These are phyloP conservation scores for Hirsutella minnesotensis DNA, from an alignment of 2,329 filamentous ascomycete species.

Conservation along the genomic window DNA sequence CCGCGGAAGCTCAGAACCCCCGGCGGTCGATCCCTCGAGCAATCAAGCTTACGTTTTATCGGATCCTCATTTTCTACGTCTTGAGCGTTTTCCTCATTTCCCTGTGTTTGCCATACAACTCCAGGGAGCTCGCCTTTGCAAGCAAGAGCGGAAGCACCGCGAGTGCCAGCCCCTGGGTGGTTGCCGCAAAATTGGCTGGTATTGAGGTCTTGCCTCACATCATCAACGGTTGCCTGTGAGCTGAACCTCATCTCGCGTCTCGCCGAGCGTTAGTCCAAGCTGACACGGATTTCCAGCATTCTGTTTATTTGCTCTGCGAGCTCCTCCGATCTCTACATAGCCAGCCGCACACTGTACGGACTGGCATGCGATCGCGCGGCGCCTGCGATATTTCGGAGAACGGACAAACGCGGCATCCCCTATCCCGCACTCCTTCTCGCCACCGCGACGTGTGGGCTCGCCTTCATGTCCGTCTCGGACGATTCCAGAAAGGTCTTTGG, in stretches of 20 bases:
- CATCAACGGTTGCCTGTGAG: conserved; percentile 64
- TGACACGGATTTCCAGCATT: too few species aligned
- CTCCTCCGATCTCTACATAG: conserved; percentile 68
- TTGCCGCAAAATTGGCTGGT: conserved; percentile 53
- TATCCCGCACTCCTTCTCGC: conserved; percentile 51
- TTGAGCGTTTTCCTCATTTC: conserved; percentile 63
- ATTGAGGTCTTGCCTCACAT: conserved; percentile 54
- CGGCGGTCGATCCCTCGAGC: conserved; percentile 64
- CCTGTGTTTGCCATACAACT: conserved; percentile 66
- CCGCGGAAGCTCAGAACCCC: conserved; percentile 70
- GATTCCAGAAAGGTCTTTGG: conserved; percentile 45
- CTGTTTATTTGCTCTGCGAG: too few species aligned
- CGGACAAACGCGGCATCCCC: conserved; percentile 60
- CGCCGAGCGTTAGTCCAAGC: too few species aligned
- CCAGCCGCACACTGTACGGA: conserved; percentile 60
- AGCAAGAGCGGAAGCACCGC: conserved; percentile 25
- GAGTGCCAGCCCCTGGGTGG: conserved; percentile 58
- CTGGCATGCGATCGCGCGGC: conserved; percentile 62
- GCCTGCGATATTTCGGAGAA: conserved; percentile 58
- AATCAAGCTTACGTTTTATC: conserved; percentile 72
- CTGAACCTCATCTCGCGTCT: conserved; percentile 67
- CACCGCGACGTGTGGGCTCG: conserved; percentile 51
- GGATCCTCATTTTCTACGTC: conserved; percentile 72
- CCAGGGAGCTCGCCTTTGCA: conserved; percentile 44
- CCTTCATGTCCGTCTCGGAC: conserved; percentile 53